These are phyloP conservation scores for Sequoiadendron giganteum DNA, from an alignment of 75 land plant species.

Conservation along the genomic window DNA sequence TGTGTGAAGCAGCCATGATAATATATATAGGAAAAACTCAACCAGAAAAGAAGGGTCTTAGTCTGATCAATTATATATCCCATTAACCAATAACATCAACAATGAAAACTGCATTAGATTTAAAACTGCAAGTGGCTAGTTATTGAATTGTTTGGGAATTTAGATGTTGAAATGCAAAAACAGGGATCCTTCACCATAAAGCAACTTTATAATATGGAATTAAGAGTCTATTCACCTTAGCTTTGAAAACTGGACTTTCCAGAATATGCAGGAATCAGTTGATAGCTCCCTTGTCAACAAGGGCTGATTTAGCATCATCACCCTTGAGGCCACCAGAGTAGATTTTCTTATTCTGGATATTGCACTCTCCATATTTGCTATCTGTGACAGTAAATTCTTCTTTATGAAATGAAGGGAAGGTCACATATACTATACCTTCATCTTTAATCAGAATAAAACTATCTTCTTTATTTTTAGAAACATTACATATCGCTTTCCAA, in stretches of 20 bases:
- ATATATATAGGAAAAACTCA: too few relatives aligned
- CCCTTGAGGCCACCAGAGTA: slow-evolving; percentile 1
- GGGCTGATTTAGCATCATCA: neutral
- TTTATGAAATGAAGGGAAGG: neutral
- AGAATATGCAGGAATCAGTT: neutral
- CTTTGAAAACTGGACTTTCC: neutral
- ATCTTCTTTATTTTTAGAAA: neutral
- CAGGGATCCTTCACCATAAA: neutral
- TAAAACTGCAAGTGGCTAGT: neutral
- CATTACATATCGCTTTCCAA: neutral
- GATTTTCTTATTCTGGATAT: neutral
- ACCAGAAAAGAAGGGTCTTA: too few relatives aligned
- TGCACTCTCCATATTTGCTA: neutral
- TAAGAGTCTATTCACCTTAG: neutral
- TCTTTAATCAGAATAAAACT: neutral
- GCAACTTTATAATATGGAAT: neutral
- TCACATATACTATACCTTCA: neutral
- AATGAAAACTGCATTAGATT: neutral
- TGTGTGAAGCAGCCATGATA: too few relatives aligned
- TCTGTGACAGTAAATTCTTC: neutral
- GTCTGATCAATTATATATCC: neutral
- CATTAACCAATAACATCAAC: neutral
- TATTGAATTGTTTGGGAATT: neutral
- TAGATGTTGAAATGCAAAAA: neutral
- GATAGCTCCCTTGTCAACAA: neutral